These are phyloP conservation scores for Cornus suecica DNA, from an alignment of 148 eudicot species.

Conservation along the genomic window DNA sequence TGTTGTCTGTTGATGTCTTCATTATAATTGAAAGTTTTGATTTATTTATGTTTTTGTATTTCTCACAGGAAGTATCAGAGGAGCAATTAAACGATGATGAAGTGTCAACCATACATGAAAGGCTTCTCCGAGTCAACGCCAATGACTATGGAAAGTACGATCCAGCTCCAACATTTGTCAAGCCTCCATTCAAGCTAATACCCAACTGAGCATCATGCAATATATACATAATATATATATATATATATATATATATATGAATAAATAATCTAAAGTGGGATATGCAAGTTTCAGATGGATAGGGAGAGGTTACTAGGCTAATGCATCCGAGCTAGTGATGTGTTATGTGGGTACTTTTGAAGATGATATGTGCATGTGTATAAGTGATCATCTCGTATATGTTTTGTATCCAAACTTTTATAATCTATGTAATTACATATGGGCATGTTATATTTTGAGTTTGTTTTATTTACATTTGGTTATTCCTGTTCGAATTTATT, in stretches of 20 bases:
- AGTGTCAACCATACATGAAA: conserved; percentile 10
- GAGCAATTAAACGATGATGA: not conserved
- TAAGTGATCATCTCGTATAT: not conserved
- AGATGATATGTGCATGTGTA: not conserved
- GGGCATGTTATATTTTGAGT: not conserved
- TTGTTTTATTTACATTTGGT: no score
- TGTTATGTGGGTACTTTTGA: not conserved
- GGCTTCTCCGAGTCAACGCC: conserved; percentile 20
- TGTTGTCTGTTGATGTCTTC: no score
- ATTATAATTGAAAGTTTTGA: not conserved
- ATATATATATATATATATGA: not conserved
- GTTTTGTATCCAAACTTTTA: not conserved
- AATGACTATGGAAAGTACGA: conserved; percentile 29
- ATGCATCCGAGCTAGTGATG: not conserved
- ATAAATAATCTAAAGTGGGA: not conserved
- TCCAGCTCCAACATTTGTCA: conserved; percentile 21
- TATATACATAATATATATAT: not conserved
- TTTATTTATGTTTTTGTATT: not conserved
- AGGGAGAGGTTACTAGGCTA: not conserved
- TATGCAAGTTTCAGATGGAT: not conserved
- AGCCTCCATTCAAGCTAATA: conserved; percentile 25
- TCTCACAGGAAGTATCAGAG: conserved; percentile 2
- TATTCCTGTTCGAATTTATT: no score
- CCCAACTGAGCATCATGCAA: conserved; percentile 15
- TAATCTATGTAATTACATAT: no score